These are phyloP conservation scores for Blastocystis sp. DNA, from an alignment of 352 stramenopile species.

Conservation along the genomic window DNA sequence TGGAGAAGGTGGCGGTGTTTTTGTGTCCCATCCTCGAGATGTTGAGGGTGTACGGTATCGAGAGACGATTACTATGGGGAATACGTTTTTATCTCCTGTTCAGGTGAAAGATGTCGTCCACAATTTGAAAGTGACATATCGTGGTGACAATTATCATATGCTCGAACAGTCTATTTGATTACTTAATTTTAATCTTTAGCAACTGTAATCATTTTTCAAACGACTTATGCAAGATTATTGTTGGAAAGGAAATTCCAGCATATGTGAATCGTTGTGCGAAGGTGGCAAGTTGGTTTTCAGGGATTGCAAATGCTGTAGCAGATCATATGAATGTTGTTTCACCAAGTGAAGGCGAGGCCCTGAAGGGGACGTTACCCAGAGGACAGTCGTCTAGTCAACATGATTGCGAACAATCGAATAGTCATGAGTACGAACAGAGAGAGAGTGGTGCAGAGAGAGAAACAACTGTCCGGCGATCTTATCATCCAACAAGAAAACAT, in stretches of 20 bases:
- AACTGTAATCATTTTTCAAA: conserved; percentile 64
- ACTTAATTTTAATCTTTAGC: not conserved
- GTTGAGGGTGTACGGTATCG: conserved; percentile 16
- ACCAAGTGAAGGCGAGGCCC: too few relatives aligned
- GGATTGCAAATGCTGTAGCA: not conserved
- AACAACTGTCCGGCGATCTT: not conserved
- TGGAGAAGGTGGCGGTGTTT: conserved; percentile 24
- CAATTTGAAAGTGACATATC: conserved; percentile 5
- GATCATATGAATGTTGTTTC: too few relatives aligned
- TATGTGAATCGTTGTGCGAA: conserved; percentile 49
- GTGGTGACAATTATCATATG: conserved; percentile 44
- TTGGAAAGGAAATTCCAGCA: conserved; percentile 48
- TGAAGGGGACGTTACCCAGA: too few relatives aligned
- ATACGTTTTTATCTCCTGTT: conserved; percentile 11
- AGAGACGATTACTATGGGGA: conserved; percentile 26
- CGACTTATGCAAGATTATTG: conserved; percentile 58
- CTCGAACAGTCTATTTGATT: not conserved
- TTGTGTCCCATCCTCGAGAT: not conserved
- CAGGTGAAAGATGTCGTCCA: conserved; percentile 22
- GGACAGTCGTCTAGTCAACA: not conserved
- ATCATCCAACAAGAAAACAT: not conserved
- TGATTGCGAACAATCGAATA: too few relatives aligned
- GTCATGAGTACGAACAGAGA: too few relatives aligned
- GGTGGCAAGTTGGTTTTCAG: conserved; percentile 5
- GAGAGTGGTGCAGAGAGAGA: too few relatives aligned